Evolutionary conservation across 75 land plant genomes (phyloP), one percentile per base, ranked within the genome.

Genomic region (Sequoia sempervirens): DNA sequence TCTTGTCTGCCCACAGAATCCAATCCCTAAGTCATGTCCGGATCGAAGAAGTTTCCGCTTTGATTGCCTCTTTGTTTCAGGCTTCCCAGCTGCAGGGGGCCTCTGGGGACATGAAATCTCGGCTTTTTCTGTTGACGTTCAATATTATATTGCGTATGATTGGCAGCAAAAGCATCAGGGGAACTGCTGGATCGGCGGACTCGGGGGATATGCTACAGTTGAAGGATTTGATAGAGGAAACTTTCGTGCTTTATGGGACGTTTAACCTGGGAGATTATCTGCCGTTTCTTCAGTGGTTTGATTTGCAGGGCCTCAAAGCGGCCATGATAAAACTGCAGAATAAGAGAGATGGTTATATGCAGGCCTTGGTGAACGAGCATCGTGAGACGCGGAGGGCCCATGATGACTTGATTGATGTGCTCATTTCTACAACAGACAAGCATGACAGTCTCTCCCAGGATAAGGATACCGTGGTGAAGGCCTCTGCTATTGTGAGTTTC

Each of bases 361-460:
- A 87, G 75, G 43, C 66, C 1, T 45, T 91, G 23, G 69, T 91
- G 32, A 86, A 89, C 23, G 88, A 89, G 18, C 87, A 82, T 6
- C 38, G 85, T 34, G 50, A 47, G 70, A 43, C 76, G 46, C 41
- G 11, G 47, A 54, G 36, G 58, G 13, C 1, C 4, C 2, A 45
- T 70, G 58, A 52, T 2, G 76, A 69, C 0, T 66, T 87, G 84
- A 83, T 90, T 20, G 87, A 88, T 2, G 66, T 75, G 14, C n/a
- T 88, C 88, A 30, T 61, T 54, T 20, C 75, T 91, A 82, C 88
- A 88, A 66, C 46, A 86, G 5, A 46, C 54, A 52, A 52, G 15
- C 17, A 52, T 52, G 54, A 52, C 0, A 52, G 3, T 52, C 95
- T 43, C 7, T 43, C 46, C 46, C 5, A 43, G 7, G 46, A 43